These are phyloP conservation scores for Wilcoxina mikolae DNA, from an alignment of 495 filamentous ascomycete genomes.

Conservation along the genomic window DNA sequence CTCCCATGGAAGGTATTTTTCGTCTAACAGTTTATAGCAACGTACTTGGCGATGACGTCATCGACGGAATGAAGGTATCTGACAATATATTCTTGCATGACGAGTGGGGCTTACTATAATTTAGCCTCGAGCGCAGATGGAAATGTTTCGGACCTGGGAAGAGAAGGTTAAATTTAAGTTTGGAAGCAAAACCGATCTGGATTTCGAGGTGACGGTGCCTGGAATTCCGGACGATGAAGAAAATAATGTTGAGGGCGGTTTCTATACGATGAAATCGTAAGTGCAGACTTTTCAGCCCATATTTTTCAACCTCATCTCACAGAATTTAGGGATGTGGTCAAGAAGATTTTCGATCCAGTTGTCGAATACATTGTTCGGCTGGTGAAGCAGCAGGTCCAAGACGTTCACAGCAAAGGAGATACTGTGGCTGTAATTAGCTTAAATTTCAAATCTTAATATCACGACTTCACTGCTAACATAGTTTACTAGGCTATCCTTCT, in stretches of 20 bases:
- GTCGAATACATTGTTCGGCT: slow-evolving; percentile 43
- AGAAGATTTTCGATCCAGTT: slow-evolving; percentile 43
- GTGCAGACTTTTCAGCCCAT: no score
- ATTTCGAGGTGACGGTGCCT: slow-evolving; percentile 43
- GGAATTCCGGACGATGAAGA: slow-evolving; percentile 56
- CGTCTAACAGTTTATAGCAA: no score
- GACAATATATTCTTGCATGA: no score
- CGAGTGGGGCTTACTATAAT: no score
- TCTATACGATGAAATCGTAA: slow-evolving; percentile 43
- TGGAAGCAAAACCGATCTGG: slow-evolving; percentile 26
- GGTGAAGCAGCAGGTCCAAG: slow-evolving; percentile 41
- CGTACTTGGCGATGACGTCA: slow-evolving; percentile 46
- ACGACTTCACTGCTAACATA: no score
- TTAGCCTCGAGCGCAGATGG: slow-evolving; percentile 32
- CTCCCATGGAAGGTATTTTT: no score
- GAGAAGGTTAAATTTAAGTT: slow-evolving; percentile 31
- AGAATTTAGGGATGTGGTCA: slow-evolving; percentile 22
- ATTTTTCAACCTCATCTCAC: no score
- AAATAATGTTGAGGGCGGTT: slow-evolving; percentile 47
- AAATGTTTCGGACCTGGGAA: slow-evolving; percentile 30
- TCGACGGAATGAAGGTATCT: slow-evolving; percentile 10
- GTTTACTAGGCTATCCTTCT: slow-evolving; percentile 51
- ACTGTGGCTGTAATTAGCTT: neutral
- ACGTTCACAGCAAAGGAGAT: neutral
- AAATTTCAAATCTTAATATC: neutral